Conservation (phyloP, 495 filamentous ascomycete species). For the Chaetomium tenue region DNA sequence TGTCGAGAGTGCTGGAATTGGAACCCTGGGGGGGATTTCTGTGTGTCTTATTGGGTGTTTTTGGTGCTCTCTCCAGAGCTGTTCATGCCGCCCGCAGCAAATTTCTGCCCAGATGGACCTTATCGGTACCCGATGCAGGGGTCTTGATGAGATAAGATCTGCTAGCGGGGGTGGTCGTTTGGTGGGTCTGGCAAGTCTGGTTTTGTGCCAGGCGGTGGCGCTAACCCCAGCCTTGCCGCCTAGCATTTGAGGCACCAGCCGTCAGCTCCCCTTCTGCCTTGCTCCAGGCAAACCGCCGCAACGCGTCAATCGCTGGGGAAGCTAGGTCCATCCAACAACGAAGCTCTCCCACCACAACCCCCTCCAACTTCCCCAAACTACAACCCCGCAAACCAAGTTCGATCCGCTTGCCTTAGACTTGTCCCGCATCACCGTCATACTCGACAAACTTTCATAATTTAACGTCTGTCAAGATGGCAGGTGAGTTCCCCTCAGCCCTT, state of each 20-base stretch:
- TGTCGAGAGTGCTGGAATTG: constrained; percentile 27
- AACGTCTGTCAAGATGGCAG: constrained; percentile 45
- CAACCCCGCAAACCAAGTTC: constrained; percentile 9
- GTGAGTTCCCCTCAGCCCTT: constrained; percentile 33
- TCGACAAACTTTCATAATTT: constrained; percentile 16
- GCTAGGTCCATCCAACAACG: constrained; percentile 31
- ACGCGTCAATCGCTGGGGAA: constrained; percentile 39
- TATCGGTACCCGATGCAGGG: constrained; percentile 34
- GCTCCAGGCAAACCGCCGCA: constrained; percentile 44
- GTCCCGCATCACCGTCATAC: constrained; percentile 1
- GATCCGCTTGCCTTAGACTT: background rate
- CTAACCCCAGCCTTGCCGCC: constrained; percentile 8
- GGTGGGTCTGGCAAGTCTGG: background rate
- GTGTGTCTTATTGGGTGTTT: constrained; percentile 32
- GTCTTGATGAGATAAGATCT: constrained; percentile 30
- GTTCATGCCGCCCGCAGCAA: constrained; percentile 32
- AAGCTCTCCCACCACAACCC: constrained; percentile 33
- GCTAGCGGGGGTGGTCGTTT: background rate
- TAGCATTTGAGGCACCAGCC: constrained; percentile 25
- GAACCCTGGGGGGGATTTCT: constrained; percentile 16
- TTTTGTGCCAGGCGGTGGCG: background rate
- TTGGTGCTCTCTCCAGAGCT: constrained; percentile 24
- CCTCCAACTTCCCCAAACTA: constrained; percentile 15
- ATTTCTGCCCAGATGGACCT: constrained; percentile 36
- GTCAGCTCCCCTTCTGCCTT: constrained; percentile 29